Conservation (phyloP, 2,329 filamentous ascomycete genomes). For the Scedosporium boydii region DNA sequence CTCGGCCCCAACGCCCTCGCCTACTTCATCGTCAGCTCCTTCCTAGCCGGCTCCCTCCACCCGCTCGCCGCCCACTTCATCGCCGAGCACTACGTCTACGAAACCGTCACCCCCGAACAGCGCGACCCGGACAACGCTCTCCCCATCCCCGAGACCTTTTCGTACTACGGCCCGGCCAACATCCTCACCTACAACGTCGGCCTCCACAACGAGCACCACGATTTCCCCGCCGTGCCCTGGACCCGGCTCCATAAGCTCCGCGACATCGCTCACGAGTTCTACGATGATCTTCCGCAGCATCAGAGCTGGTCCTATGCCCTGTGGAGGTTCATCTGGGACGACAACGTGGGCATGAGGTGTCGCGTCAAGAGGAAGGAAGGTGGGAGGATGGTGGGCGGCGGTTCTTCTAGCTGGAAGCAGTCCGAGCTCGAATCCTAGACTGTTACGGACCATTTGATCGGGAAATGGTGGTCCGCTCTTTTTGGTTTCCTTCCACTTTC, state of each 20-base stretch:
- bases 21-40: constrained; percentile 83
- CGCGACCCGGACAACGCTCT: constrained; percentile 49
- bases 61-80: constrained; percentile 97
- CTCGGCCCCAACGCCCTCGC: constrained; percentile 57
- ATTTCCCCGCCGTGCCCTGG: constrained; percentile 96
- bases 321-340: constrained; percentile 91
- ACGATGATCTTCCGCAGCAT: constrained; percentile 76
- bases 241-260: constrained; percentile 71
- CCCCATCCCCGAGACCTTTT: constrained; percentile 85
- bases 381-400: constrained; percentile 47
- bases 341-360: constrained; percentile 81
- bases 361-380: constrained; percentile 87
- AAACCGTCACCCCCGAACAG: constrained; percentile 47
- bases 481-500: not conserved
- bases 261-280: constrained; percentile 80
- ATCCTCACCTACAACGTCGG: constrained; percentile 94
- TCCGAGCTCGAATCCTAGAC: constrained; percentile 51
- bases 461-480: not conserved
- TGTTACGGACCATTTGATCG: not conserved
- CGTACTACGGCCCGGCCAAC: constrained; percentile 92
- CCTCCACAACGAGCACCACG: constrained; percentile 96
- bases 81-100: constrained; percentile 88
- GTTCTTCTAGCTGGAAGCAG: constrained; percentile 48
- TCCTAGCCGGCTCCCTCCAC: constrained; percentile 88
- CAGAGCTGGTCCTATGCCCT: constrained; percentile 88